Conservation (phyloP, 495 filamentous ascomycete genomes). For the Tricharina praecox region DNA sequence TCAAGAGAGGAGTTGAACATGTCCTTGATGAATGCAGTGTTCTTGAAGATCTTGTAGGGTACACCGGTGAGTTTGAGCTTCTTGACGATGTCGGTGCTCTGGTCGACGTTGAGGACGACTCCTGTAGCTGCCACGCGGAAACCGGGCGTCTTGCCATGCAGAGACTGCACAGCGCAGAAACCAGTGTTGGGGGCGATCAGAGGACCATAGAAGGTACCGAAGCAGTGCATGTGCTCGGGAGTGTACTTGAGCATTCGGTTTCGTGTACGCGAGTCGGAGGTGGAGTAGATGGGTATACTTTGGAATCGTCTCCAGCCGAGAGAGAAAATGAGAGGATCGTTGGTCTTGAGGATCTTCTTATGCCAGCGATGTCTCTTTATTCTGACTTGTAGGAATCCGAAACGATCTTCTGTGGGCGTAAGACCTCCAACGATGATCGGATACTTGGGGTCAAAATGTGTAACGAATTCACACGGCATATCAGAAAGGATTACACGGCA, state of each 20-base stretch:
- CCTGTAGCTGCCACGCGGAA: constrained; percentile 92
- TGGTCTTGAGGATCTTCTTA: constrained; percentile 96
- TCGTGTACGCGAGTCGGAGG: constrained; percentile 76
- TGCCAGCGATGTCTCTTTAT: constrained; percentile 98
- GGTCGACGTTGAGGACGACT: constrained; percentile 80
- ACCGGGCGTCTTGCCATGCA: constrained; percentile 71
- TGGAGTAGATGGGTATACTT: constrained; percentile 78
- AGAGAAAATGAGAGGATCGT: constrained; percentile 91
- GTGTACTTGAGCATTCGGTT: constrained; percentile 98
- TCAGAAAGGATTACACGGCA: constrained; percentile 73
- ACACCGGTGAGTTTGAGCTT: constrained; percentile 88
- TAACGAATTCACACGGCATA: constrained; percentile 79
- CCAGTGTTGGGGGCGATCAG: constrained; percentile 88
- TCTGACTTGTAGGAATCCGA: constrained; percentile 83
- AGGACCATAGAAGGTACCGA: constrained; percentile 85
- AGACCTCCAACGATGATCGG: constrained; percentile 83
- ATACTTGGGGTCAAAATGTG: constrained; percentile 66
- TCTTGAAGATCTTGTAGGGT: constrained; percentile 97
- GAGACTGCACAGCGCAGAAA: constrained; percentile 82
- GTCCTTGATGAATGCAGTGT: constrained; percentile 95
- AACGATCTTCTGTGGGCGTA: constrained; percentile 79
- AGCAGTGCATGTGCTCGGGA: constrained; percentile 96
- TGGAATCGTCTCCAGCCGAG: constrained; percentile 96
- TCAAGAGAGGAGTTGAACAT: constrained; percentile 90
- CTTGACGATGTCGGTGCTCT: constrained; percentile 91